Evolutionary conservation across 2,329 filamentous ascomycete species (phyloP), one percentile per base, ranked within the genome.

Genomic region (Huntiella abstrusa): DNA sequence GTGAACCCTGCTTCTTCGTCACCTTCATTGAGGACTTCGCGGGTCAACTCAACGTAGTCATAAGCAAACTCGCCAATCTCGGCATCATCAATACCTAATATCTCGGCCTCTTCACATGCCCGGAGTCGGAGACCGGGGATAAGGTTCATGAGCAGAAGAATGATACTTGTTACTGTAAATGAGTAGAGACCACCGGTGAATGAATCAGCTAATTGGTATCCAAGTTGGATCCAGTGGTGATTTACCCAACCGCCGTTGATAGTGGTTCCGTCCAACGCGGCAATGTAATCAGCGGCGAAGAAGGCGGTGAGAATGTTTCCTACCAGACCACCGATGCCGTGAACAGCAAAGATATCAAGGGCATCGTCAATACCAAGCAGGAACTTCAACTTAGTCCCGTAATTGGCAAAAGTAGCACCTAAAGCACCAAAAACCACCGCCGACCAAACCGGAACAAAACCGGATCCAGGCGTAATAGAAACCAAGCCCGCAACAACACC

Each of bases 1-100:
- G 22, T 7, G 3, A 28, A 28, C 6, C 22, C 22, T 10, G 22
- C 41, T 5, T 43, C 41, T 51, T 59, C 63, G 13, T 69, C 66
- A 6, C 64, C 58, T 39, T 68, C 67, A 50, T 63, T 68, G 42
- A 69, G 56, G 35, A 69, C 64, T 54, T 69, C 67, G 33, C 83
- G 69, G 15, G 74, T 80, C 53, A 91, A 68, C 67, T 92, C 85
- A 53, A 93, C 83, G 55, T 92, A 93, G 61, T 93, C 86, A 60
- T 93, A 93, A n/a, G 84, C 86, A 59, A 91, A 93, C 65, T 93
- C 86, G 59, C 86, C 86, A 56, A 93, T 83, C 62, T 94, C 85
- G 17, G 82, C 78, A 55, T 93, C 86, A 56, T 93, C 85, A 50
- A 92, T 86, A 53, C 85, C 85, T 37, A 85, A 66, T 44, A 86